Evolutionary conservation across 2,329 filamentous ascomycete genomes (phyloP).

Genomic region (Microdochium trichocladiopsis): DNA sequence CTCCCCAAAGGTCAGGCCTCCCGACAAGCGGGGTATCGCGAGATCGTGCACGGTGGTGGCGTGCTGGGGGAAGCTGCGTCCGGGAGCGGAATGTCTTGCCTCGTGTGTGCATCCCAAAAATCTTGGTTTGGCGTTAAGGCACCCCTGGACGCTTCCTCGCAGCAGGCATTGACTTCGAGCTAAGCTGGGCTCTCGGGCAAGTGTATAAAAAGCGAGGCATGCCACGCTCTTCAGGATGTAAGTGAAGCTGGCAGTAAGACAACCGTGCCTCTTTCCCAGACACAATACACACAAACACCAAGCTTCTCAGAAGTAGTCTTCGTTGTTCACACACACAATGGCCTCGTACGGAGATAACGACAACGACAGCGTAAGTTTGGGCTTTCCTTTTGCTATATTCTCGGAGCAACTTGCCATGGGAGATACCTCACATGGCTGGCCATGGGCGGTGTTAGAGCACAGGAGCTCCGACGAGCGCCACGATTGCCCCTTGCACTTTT

Average conservation of each 20-base stretch:
- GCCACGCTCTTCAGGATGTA: no score
- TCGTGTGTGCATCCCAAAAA: background rate
- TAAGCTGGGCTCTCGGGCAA: background rate
- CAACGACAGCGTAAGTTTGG: constrained; percentile 29
- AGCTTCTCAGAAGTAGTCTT: no score
- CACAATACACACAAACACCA: no score
- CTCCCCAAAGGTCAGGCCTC: background rate
- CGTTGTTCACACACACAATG: constrained; percentile 12
- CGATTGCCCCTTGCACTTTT: no score
- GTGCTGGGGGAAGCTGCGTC: background rate
- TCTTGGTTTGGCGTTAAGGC: background rate
- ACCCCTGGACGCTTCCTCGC: background rate
- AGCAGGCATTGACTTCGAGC: background rate
- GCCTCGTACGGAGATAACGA: constrained; percentile 40
- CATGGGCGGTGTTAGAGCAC: background rate
- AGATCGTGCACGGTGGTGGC: background rate
- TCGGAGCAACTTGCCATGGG: no score
- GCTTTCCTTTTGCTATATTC: no score
- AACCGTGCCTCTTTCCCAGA: no score
- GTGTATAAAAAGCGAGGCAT: background rate
- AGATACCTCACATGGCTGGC: no score
- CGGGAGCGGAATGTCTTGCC: background rate
- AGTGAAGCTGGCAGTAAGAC: no score
- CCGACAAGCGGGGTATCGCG: background rate
- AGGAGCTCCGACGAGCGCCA: no score